These are phyloP conservation scores for Oemleria cerasiformis DNA, from an alignment of 306 rosid species.

Conservation along the genomic window DNA sequence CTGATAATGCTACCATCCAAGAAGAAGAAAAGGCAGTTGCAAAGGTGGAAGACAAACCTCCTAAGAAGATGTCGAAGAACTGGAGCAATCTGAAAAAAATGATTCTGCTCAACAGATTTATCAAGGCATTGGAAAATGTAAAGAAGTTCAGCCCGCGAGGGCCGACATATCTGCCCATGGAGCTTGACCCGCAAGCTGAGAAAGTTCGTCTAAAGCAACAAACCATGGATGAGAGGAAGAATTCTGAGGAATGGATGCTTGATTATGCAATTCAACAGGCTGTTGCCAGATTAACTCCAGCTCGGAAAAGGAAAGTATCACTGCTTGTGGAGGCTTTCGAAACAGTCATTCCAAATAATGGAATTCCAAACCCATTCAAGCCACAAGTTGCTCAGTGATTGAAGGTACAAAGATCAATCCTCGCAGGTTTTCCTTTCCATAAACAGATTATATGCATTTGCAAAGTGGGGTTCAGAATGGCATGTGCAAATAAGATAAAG, in stretches of 20 bases:
- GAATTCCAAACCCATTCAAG: constrained; percentile 37
- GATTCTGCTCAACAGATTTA: constrained; percentile 75
- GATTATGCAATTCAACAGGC: constrained; percentile 85
- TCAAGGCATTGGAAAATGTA: constrained; percentile 76
- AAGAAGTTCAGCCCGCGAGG: constrained; percentile 56
- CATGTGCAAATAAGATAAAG: background rate
- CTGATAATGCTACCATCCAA: constrained; percentile 19
- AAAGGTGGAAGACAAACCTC: constrained; percentile 39
- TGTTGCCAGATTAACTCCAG: constrained; percentile 77
- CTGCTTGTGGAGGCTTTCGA: constrained; percentile 93
- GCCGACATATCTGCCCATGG: constrained; percentile 50
- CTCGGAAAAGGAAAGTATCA: constrained; percentile 77
- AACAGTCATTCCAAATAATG: constrained; percentile 63
- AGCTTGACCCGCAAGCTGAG: constrained; percentile 55
- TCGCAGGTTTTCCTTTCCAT: background rate
- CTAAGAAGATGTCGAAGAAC: constrained; percentile 40
- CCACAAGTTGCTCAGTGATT: constrained; percentile 27
- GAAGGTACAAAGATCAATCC: constrained; percentile 24
- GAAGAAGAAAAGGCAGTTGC: constrained; percentile 25
- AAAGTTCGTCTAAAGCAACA: constrained; percentile 65
- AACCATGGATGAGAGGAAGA: constrained; percentile 59
- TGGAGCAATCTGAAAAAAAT: constrained; percentile 87
- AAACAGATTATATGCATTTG: background rate
- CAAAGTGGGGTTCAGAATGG: background rate
- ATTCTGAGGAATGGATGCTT: constrained; percentile 95